Evolutionary conservation across 768 basidiomycete genomes (phyloP).

Genomic region (Rhodotorula taiwanensis): DNA sequence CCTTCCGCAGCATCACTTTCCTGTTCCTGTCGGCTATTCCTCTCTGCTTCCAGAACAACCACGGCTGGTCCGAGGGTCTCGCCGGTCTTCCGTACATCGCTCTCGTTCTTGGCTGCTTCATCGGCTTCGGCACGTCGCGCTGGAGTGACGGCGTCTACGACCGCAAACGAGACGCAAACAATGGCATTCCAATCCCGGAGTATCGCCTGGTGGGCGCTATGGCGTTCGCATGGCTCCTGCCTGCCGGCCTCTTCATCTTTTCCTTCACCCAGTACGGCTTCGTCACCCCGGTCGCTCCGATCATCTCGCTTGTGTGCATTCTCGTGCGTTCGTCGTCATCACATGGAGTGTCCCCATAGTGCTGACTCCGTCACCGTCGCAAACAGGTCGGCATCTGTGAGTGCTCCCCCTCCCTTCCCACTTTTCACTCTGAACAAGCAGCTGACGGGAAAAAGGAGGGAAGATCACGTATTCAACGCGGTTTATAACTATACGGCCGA

Average conservation of each 20-base stretch:
- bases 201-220: constrained; percentile 36
- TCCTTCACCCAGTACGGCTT: constrained; percentile 33
- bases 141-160: constrained; percentile 37
- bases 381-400: too few species aligned
- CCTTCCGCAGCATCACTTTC: too few species aligned
- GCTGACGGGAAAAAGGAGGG: too few species aligned
- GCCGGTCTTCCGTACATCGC: constrained; percentile 35
- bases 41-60: constrained; percentile 35
- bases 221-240: constrained; percentile 21
- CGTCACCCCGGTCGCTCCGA: constrained; percentile 25
- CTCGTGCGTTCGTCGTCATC: constrained; percentile 8
- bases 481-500: constrained; percentile 28
- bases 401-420: too few species aligned
- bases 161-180: constrained; percentile 30
- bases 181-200: constrained; percentile 36
- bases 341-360: too few species aligned
- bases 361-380: too few species aligned
- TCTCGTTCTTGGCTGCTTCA: constrained; percentile 36
- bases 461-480: constrained; percentile 31
- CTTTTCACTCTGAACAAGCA: too few species aligned
- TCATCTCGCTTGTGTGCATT: constrained; percentile 34
- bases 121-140: constrained; percentile 34
- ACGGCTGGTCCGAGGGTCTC: constrained; percentile 34
- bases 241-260: constrained; percentile 30
- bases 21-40: constrained; percentile 38